Percentiles rank a stretch among this genome's conserved stretches.
These are phyloP conservation scores for Sherardia arvensis DNA, from an alignment of 257 asterid species.

Conservation along the genomic window DNA sequence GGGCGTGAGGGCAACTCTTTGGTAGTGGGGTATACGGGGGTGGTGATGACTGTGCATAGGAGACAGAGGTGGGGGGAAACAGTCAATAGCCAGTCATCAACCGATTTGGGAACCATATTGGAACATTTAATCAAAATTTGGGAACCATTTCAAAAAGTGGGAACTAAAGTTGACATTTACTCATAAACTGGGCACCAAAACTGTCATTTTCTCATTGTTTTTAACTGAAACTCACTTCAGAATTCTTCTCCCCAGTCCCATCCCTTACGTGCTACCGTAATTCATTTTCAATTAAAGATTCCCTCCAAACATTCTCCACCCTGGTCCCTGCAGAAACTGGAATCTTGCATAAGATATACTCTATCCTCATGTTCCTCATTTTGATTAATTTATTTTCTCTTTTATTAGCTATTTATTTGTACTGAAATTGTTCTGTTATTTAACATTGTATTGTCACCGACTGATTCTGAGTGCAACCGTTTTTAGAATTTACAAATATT, in stretches of 20 bases:
- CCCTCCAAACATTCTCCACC: not conserved
- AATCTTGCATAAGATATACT: not conserved
- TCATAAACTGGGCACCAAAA: too few species aligned
- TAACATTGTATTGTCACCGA: not conserved
- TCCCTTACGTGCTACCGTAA: not conserved
- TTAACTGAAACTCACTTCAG: not conserved
- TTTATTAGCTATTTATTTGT: not conserved
- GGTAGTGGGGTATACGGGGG: too few species aligned
- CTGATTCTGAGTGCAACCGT: not conserved
- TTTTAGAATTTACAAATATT: not conserved
- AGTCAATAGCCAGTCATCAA: too few species aligned
- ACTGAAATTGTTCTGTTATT: not conserved
- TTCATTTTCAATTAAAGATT: not conserved
- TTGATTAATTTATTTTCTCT: not conserved
- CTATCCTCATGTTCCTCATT: not conserved
- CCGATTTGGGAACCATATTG: too few species aligned
- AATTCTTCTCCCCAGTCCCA: not conserved
- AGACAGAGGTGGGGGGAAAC: too few species aligned
- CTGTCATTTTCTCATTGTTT: too few species aligned
- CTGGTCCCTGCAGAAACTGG: not conserved
- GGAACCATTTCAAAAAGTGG: too few species aligned
- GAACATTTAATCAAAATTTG: too few species aligned
- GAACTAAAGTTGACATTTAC: too few species aligned
- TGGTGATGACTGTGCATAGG: too few species aligned
- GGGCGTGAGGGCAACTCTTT: too few species aligned